phyloP scores from a whole-genome alignment of 495 filamentous ascomycete species.

The Penicillium mononematosum region DNA sequence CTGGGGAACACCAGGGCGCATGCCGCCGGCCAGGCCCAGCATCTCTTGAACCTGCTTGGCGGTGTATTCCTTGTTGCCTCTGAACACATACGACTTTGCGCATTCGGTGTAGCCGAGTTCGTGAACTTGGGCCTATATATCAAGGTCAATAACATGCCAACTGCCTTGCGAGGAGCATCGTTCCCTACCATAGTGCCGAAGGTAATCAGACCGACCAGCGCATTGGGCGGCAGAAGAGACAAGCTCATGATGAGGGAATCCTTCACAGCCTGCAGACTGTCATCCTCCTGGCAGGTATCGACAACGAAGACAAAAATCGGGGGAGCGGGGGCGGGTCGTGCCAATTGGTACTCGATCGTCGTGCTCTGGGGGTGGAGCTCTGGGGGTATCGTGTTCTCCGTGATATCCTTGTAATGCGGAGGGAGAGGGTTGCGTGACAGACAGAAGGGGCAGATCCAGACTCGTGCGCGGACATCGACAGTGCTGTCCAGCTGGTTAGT shows the following conservation, averaged over 20 bases:
- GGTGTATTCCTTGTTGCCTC: slow-evolving; percentile 94
- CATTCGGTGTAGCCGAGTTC: slow-evolving; percentile 98
- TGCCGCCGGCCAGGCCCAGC: slow-evolving; percentile 71
- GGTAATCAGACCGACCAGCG: slow-evolving; percentile 92
- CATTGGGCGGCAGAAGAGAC: slow-evolving; percentile 87
- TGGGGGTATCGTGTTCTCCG: slow-evolving; percentile 87
- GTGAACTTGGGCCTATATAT: slow-evolving; percentile 80
- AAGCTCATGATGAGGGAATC: slow-evolving; percentile 97
- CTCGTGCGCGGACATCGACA: slow-evolving; percentile 87
- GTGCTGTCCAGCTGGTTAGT: slow-evolving; percentile 58
- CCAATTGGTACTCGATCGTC: slow-evolving; percentile 95
- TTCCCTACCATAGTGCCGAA: slow-evolving; percentile 87
- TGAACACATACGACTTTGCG: slow-evolving; percentile 99
- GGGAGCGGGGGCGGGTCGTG: slow-evolving; percentile 86
- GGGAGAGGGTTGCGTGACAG: slow-evolving; percentile 92
- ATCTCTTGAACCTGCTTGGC: slow-evolving; percentile 99
- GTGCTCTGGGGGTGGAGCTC: slow-evolving; percentile 93
- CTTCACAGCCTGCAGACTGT: slow-evolving; percentile 92
- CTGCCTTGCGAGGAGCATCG: not conserved
- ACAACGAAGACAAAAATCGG: slow-evolving; percentile 98
- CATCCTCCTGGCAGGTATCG: slow-evolving; percentile 98
- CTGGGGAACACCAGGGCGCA: slow-evolving; percentile 66
- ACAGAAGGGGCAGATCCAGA: slow-evolving; percentile 99
- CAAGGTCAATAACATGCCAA: slow-evolving; percentile 23
- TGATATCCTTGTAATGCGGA: slow-evolving; percentile 99